Base-by-base conservation (phyloP, 805 yeast genomes). In the Blastobotrys terrestris region DNA sequence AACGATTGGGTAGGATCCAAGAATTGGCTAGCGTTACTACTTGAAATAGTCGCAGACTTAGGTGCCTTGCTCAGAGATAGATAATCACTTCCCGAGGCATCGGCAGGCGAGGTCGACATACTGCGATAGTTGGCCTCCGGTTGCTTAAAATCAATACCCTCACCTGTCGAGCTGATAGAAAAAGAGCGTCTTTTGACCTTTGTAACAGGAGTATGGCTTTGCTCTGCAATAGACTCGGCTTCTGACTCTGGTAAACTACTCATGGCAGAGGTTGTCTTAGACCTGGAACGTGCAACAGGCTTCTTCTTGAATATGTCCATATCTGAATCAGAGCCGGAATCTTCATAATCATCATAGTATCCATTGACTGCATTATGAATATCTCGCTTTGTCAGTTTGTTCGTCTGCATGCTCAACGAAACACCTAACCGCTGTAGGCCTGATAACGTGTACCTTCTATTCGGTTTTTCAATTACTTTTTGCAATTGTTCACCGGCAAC, bases 401-500 rank as follows among this genome's bases (percentile, higher is more conserved):
- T 80, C 0, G 92, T 79, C 53, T 83, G 83, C 84, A 91, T 86
- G 49, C 84, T 83, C 54, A 87, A 77, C 1, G 94, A 82, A 2
- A 90, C 79, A 0, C 97, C 97, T 59, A 85, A 72, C 55, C 80
- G 81, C 63, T 87, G 94, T 49, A 89, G 67, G 49, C 83, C 80
- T 7, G 92, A 80, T 18, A 87, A 46, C 0, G 72, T 67, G 26
- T 63, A 66, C 21, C 72, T 56, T 8, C 73, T 57, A 50, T 61
- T 63, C 14, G 58, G 53, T 4, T 22, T 16, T 22, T 18, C 31
- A 3, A 49, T 49, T 2, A 43, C 46, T 7, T 15, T 20, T 7
- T 26, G 35, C 35, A 26, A 26, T 26, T 26, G 35, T 19, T 43
- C 40, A 26, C 11, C 19, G 26, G 39, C 16, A 22, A 21, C 31